These are phyloP conservation scores for Flaveria sonorensis DNA, from an alignment of 129 eudicot genomes.

Conservation along the genomic window DNA sequence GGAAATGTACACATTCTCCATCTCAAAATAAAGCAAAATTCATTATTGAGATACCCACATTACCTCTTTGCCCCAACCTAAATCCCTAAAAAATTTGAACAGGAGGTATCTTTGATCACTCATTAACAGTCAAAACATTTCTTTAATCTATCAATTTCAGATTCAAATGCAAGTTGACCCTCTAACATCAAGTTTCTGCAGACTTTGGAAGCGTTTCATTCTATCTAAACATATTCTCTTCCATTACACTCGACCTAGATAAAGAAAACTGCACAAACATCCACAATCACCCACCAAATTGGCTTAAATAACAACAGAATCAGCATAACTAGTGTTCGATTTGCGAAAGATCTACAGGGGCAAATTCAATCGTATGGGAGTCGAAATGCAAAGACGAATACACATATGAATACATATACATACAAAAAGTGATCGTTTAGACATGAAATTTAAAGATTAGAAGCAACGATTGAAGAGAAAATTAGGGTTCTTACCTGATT, in stretches of 20 bases:
- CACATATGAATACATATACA: neutral
- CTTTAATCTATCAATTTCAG: constrained; percentile 13
- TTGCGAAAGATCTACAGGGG: neutral
- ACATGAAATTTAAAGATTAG: constrained; percentile 6
- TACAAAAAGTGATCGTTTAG: neutral
- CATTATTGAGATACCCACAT: neutral
- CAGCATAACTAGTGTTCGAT: neutral
- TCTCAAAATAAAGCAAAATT: constrained; percentile 1
- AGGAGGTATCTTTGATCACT: neutral
- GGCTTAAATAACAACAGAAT: constrained; percentile 1
- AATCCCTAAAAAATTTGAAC: neutral
- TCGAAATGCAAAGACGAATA: constrained; percentile 20
- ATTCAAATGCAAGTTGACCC: neutral
- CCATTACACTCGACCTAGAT: no score
- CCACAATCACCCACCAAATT: neutral
- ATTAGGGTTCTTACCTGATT: constrained; percentile 25
- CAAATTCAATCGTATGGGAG: neutral
- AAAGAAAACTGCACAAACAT: no score
- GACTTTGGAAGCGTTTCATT: no score
- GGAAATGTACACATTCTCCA: neutral
- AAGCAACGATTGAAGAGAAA: neutral
- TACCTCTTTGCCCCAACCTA: neutral
- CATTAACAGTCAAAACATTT: neutral
- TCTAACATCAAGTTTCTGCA: no score
- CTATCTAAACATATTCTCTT: no score